A percentile compares a stretch with the other conserved stretches of the same genome.
These are phyloP conservation scores for Suillus cothurnatus DNA, from an alignment of 768 basidiomycete genomes.

Conservation along the genomic window DNA sequence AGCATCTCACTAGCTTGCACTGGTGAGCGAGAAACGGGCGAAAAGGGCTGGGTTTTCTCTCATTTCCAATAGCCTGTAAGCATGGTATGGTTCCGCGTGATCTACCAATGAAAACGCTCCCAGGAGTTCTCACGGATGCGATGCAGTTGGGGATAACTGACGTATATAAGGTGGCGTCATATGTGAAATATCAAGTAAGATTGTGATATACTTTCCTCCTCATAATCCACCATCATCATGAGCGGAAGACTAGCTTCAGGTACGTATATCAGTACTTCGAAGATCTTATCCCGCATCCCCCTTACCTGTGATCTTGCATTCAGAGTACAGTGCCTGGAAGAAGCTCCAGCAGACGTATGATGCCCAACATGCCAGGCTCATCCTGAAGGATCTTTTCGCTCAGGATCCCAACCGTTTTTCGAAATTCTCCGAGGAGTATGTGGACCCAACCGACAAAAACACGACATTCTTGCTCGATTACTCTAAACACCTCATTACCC, in stretches of 20 bases:
- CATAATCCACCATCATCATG: constrained; percentile 41
- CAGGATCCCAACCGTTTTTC: constrained; percentile 85
- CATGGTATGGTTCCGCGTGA: background rate
- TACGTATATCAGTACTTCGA: constrained; percentile 17
- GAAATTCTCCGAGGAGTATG: constrained; percentile 81
- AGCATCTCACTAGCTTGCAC: constrained; percentile 3
- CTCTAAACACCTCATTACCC: constrained; percentile 94
- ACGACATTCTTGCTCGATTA: constrained; percentile 92
- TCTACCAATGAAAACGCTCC: constrained; percentile 9
- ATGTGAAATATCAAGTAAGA: constrained; percentile 5
- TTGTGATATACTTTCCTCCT: constrained; percentile 7
- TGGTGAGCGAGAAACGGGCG: constrained; percentile 8
- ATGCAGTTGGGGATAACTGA: background rate
- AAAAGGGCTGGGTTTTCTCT: constrained; percentile 20
- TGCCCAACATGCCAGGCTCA: constrained; percentile 66
- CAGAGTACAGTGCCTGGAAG: constrained; percentile 91
- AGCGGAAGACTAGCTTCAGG: constrained; percentile 68
- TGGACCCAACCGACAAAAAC: constrained; percentile 60
- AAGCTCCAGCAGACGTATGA: constrained; percentile 87
- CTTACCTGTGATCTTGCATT: constrained; percentile 8
- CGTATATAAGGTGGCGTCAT: constrained; percentile 17
- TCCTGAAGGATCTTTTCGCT: constrained; percentile 92
- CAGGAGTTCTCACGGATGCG: constrained; percentile 27
- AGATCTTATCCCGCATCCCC: background rate
- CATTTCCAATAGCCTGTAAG: constrained; percentile 18